Conservation (phyloP, 257 asterid genomes). For the Penstemon eatonii region DNA sequence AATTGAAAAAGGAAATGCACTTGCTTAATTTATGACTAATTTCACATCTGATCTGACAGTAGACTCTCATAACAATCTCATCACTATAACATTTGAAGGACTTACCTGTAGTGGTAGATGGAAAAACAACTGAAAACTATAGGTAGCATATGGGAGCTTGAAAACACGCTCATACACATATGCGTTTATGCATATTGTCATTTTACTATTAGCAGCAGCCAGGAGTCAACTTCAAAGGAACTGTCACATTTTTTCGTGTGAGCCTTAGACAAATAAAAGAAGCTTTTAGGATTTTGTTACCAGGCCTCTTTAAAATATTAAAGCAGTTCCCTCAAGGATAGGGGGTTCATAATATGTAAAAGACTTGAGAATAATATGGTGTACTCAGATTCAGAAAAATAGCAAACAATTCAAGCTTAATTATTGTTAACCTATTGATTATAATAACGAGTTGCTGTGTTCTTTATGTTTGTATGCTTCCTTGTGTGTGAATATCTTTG, state of each 20-base stretch:
- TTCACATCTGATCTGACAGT: neutral
- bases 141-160: too few species aligned
- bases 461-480: constrained; percentile 9
- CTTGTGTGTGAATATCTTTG: neutral
- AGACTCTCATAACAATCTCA: neutral
- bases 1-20: neutral
- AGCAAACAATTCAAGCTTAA: neutral
- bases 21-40: neutral
- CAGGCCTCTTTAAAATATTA: constrained; percentile 1
- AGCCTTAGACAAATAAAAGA: neutral
- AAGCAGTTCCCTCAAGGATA: neutral
- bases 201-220: neutral
- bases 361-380: neutral
- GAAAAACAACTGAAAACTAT: too few species aligned
- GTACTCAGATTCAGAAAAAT: neutral
- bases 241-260: neutral
- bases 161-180: too few species aligned
- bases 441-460: neutral
- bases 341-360: neutral
- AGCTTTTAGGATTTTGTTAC: neutral
- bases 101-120: neutral
- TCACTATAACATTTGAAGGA: neutral
- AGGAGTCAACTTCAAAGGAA: neutral
- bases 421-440: constrained; percentile 11
- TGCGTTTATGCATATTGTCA: neutral